Conservation (phyloP, 2,329 filamentous ascomycete species). For the Allantophomopsis cytisporea region DNA sequence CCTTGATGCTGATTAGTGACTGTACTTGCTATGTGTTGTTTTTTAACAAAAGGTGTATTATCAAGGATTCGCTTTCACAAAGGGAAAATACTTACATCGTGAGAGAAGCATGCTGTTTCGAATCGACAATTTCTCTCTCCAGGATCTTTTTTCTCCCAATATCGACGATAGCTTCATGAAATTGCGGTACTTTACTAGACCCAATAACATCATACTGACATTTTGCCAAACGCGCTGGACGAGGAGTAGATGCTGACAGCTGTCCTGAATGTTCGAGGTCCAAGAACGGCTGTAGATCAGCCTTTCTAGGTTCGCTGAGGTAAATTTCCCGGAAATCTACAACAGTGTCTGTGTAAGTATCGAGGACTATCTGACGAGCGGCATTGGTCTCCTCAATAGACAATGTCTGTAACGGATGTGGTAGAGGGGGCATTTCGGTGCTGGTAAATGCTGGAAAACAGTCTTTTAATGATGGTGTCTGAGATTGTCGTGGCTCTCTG, state of each 20-base stretch:
- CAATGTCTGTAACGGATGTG: conserved; percentile 32
- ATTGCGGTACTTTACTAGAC: conserved; percentile 16
- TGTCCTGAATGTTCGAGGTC: conserved; percentile 26
- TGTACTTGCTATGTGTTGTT: no score
- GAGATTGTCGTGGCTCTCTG: no score
- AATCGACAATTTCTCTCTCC: conserved; percentile 28
- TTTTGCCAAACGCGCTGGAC: conserved; percentile 33
- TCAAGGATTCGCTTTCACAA: no score
- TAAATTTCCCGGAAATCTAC: conserved; percentile 40
- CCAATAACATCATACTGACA: conserved; percentile 43
- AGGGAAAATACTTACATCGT: conserved; percentile 23
- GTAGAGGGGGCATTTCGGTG: conserved; percentile 2
- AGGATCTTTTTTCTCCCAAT: conserved; percentile 25
- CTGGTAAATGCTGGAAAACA: not conserved
- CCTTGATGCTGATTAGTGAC: conserved; percentile 7
- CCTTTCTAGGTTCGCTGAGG: conserved; percentile 33
- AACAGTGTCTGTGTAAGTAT: conserved; percentile 16
- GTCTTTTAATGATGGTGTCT: not conserved
- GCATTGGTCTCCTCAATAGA: conserved; percentile 31
- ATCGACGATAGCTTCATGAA: conserved; percentile 20
- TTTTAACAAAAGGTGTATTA: no score
- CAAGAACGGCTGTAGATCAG: conserved; percentile 29
- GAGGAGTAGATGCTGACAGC: conserved; percentile 17
- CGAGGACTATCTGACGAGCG: conserved; percentile 32
- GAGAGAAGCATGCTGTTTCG: conserved; percentile 30